Conservation (phyloP, 1,284 basidiomycete genomes). For the Cutaneotrichosporon sp. region DNA sequence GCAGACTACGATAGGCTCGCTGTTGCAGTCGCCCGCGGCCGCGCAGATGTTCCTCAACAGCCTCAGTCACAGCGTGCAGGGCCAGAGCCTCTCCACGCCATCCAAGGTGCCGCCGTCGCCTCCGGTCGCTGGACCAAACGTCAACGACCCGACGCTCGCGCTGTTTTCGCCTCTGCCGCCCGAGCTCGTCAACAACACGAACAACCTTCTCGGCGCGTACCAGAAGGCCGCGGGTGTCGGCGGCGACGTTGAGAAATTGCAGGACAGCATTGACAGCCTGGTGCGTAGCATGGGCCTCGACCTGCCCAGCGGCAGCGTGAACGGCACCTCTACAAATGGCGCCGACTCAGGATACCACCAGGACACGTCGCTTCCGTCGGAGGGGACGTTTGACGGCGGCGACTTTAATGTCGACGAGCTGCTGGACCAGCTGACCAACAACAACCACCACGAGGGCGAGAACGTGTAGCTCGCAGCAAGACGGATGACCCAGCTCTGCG, state of each 20-base stretch:
- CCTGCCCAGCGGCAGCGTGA: slow-evolving; percentile 19
- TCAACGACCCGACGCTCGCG: slow-evolving; percentile 41
- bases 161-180: slow-evolving; percentile 45
- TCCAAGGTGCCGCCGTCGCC: slow-evolving; percentile 16
- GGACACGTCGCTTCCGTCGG: slow-evolving; percentile 12
- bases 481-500: background rate
- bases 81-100: slow-evolving; percentile 36
- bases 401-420: slow-evolving; percentile 50
- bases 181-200: slow-evolving; percentile 37
- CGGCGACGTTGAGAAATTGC: slow-evolving; percentile 69
- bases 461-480: background rate
- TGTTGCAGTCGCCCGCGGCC: slow-evolving; percentile 65
- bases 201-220: slow-evolving; percentile 61
- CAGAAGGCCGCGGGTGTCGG: slow-evolving; percentile 66
- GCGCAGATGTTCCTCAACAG: slow-evolving; percentile 69
- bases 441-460: slow-evolving; percentile 18
- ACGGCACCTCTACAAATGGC: background rate
- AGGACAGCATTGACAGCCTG: slow-evolving; percentile 69
- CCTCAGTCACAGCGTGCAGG: slow-evolving; percentile 43
- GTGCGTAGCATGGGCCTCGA: slow-evolving; percentile 69
- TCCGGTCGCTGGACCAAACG: slow-evolving; percentile 5
- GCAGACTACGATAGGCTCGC: slow-evolving; percentile 62
- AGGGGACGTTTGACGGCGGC: slow-evolving; percentile 27
- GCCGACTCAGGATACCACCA: background rate
- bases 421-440: slow-evolving; percentile 38